Percentiles rank a stretch among this genome's conserved stretches.
These are phyloP conservation scores for Trifolium repens DNA, from an alignment of 306 rosid species.

Conservation along the genomic window DNA sequence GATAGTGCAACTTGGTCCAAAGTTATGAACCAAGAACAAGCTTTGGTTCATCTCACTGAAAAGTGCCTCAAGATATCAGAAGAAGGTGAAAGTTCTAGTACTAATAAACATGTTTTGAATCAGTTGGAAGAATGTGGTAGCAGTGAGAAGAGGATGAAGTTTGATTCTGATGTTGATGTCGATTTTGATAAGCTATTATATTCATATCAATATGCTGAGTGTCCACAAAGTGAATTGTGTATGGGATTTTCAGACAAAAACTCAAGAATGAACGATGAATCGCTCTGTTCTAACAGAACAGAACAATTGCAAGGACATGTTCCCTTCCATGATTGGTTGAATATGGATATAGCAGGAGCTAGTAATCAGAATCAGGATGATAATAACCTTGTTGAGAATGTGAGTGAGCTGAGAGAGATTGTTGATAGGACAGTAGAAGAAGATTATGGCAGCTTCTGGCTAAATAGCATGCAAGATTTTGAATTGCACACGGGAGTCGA, in stretches of 20 bases:
- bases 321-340: constrained; percentile 47
- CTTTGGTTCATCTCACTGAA: constrained; percentile 38
- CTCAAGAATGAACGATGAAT: constrained; percentile 46
- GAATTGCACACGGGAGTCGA: constrained; percentile 38
- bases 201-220: constrained; percentile 39
- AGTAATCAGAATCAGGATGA: not conserved
- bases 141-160: constrained; percentile 46
- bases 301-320: not conserved
- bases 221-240: constrained; percentile 39
- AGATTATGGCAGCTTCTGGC: constrained; percentile 47
- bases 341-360: constrained; percentile 44
- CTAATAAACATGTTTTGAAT: not conserved
- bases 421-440: constrained; percentile 25
- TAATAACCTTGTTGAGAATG: not conserved
- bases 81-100: constrained; percentile 21
- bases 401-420: constrained; percentile 15
- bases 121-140: not conserved
- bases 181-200: constrained; percentile 22
- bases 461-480: constrained; percentile 37
- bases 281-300: constrained; percentile 20
- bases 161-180: constrained; percentile 26
- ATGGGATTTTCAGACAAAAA: constrained; percentile 48
- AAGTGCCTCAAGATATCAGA: constrained; percentile 42
- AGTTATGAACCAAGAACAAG: constrained; percentile 61
- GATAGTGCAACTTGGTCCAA: constrained; percentile 65